Conservation (phyloP, 2,329 filamentous ascomycete species). For the Monosporascus sp. region DNA sequence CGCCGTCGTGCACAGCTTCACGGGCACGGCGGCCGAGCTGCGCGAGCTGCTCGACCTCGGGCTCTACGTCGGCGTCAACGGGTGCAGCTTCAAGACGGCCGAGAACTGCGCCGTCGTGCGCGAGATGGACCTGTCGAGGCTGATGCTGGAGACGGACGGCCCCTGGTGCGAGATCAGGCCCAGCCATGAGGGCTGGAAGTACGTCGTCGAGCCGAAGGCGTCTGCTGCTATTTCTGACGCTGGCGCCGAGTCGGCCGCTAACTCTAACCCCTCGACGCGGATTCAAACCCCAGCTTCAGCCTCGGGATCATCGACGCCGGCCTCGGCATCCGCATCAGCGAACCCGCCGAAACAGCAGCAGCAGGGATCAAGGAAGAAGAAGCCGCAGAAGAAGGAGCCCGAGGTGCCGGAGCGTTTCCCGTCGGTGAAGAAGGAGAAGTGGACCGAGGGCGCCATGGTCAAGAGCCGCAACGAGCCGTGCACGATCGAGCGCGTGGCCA, state of each 20-base stretch:
- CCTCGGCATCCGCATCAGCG: conserved; percentile 4
- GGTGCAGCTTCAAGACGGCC: conserved; percentile 89
- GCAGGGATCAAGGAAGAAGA: conserved; percentile 35
- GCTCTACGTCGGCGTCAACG: conserved; percentile 90
- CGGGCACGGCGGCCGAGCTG: conserved; percentile 83
- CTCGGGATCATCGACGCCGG: conserved; percentile 7
- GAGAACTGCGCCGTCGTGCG: conserved; percentile 85
- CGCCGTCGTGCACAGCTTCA: conserved; percentile 85
- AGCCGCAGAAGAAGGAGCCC: conserved; percentile 50
- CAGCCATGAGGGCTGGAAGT: conserved; percentile 78
- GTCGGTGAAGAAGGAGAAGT: conserved; percentile 93
- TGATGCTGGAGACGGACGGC: conserved; percentile 96
- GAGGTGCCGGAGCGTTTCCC: conserved; percentile 70
- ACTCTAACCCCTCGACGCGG: conserved; percentile 2
- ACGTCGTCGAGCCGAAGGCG: conserved; percentile 40
- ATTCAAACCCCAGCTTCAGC: conserved; percentile 5
- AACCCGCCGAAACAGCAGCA: conserved; percentile 10
- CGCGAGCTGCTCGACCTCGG: conserved; percentile 70
- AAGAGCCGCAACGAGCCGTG: conserved; percentile 94
- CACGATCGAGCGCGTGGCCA: conserved; percentile 79
- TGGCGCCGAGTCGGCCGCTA: background rate
- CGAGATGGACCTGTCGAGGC: conserved; percentile 67
- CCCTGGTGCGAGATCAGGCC: conserved; percentile 96
- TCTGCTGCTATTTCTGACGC: background rate
- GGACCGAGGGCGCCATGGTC: conserved; percentile 79